Base-by-base conservation (phyloP, 495 filamentous ascomycete genomes). In the Talaromyces nanjingensis region DNA sequence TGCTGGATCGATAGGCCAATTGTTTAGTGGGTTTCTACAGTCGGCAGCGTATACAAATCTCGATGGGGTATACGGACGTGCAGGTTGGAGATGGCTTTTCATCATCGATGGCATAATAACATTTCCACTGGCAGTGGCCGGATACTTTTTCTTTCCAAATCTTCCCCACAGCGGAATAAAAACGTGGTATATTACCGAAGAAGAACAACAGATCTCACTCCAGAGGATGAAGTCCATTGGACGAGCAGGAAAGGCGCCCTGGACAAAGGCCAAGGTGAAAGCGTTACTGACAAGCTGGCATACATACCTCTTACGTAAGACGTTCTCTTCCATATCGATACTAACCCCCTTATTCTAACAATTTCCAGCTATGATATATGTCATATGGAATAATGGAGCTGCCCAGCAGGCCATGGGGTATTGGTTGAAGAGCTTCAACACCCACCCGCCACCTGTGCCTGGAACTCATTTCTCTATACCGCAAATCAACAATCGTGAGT, bases 1-100 rank as follows among this genome's bases (percentile, higher is more conserved):
- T 1, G 76, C 72, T 22, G 72, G 80, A 5, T 71, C 78, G 22
- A 71, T 83, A 16, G 77, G 80, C 63, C 55, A 73, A 11, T 75
- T 86, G 68, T 82, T 84, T 63, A 80, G 78, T 3, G 82, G 83
- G 25, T 81, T 74, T n/a, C 76, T 88, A 1, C 77, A 83, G 70
- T 74, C 81, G 0, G 82, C 79, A 1, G 81, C 79, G 12, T 82
- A 83, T 64, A 67, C 65, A 8, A 74, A 73, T 64, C 76, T 71
- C 72, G 77, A 76, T 52, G 82, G 81, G 0, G 66, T 64, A 0
- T 33, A 69, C 55, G 82, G 82, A 5, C 74, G 69, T 4, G 69
- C 69, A 3, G 77, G 73, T n/a, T 81, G 77, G 77, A 65, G 71
- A 63, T 75, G 69, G 69, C 64, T 72, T 3, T 74, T 67, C 16